Conservation (phyloP, 495 filamentous ascomycete genomes). For the Penicillium macrosclerotiorum region DNA sequence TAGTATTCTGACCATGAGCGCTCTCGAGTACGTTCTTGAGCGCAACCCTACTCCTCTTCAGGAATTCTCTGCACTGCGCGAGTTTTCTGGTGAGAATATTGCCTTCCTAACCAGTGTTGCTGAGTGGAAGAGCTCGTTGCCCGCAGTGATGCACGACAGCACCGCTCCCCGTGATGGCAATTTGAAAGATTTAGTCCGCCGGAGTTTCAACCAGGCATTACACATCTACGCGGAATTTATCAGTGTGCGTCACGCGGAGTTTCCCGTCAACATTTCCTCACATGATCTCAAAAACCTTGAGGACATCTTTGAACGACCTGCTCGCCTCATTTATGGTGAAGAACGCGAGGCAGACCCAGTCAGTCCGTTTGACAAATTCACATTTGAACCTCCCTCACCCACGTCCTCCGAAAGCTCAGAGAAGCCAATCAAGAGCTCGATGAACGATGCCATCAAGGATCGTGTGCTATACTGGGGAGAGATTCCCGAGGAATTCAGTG, state of each 20-base stretch:
- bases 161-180: constrained; percentile 13
- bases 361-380: constrained; percentile 32
- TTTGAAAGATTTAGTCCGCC: constrained; percentile 28
- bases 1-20: constrained; percentile 55
- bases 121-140: constrained; percentile 48
- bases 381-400: constrained; percentile 20
- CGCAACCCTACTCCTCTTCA: constrained; percentile 55
- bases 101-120: constrained; percentile 59
- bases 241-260: constrained; percentile 53
- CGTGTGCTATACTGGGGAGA: constrained; percentile 34
- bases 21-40: constrained; percentile 56
- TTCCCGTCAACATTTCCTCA: constrained; percentile 61
- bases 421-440: constrained; percentile 14
- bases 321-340: constrained; percentile 33
- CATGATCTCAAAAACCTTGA: constrained; percentile 48
- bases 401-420: constrained; percentile 20
- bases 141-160: constrained; percentile 16
- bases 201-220: constrained; percentile 51
- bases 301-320: constrained; percentile 45
- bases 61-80: constrained; percentile 57
- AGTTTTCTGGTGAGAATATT: constrained; percentile 69
- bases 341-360: constrained; percentile 25
- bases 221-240: constrained; percentile 59
- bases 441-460: constrained; percentile 21
- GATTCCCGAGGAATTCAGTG: constrained; percentile 51